Evolutionary conservation across 345 rosid species (phyloP).

Genomic region (Bruguiera sexangula): DNA sequence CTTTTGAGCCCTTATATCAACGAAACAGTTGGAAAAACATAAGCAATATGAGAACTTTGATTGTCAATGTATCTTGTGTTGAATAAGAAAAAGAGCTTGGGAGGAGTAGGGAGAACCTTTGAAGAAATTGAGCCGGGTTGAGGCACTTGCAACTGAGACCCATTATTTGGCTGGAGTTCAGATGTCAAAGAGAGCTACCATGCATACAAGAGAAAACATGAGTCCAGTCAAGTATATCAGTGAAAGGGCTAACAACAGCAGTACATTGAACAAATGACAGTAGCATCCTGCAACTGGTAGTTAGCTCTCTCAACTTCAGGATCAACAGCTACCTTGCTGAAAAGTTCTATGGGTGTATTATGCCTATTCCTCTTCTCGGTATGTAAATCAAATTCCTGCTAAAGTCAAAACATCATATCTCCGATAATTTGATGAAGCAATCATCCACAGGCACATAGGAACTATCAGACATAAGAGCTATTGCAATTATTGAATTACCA

Average conservation of each 20-base stretch:
- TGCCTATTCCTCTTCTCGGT: constrained; percentile 53
- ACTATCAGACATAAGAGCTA: constrained; percentile 1
- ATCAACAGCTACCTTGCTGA: constrained; percentile 62
- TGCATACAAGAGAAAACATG: constrained; percentile 2
- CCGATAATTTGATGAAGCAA: constrained; percentile 13
- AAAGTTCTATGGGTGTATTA: constrained; percentile 73
- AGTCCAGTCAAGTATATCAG: not conserved
- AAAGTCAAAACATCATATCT: constrained; percentile 9
- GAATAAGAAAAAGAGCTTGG: not conserved
- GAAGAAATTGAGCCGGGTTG: constrained; percentile 30
- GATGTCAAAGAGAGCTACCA: constrained; percentile 64
- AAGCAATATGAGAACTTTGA: constrained; percentile 9
- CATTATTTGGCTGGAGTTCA: constrained; percentile 49
- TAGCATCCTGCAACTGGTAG: not conserved
- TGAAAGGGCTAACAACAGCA: not conserved
- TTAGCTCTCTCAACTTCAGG: not conserved
- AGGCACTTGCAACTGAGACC: constrained; percentile 38
- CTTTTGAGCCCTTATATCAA: constrained; percentile 79
- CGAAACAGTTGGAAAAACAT: constrained; percentile 25
- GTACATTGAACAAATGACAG: not conserved
- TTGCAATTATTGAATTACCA: constrained; percentile 40
- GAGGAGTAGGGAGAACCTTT: constrained; percentile 46
- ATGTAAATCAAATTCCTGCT: constrained; percentile 74
- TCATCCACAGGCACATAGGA: not conserved
- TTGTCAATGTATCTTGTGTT: not conserved